Evolutionary conservation across 2,329 filamentous ascomycete genomes (phyloP), one percentile per base, ranked within the genome.

Genomic region (Alternaria burnsii): DNA sequence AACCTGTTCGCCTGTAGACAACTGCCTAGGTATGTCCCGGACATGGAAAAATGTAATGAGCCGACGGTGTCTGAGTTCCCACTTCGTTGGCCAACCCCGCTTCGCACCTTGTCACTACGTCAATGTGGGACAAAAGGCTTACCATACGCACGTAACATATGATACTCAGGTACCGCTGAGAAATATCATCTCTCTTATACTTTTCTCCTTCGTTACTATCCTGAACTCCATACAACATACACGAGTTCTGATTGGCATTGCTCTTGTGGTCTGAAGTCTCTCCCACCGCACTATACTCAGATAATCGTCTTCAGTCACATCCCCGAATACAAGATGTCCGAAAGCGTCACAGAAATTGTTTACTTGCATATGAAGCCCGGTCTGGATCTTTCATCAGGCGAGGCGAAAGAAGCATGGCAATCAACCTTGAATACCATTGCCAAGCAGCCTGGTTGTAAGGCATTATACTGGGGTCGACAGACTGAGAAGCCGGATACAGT

Each of bases 401-500:
- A 75, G n/a, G 65, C 70, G 10, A 71, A 75, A 32, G 53, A 58
- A 24, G 69, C 77, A 5, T 71, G 79, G 68, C 69, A 76, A 11
- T 67, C 72, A 11, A 69, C 71, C 8, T 65, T 80, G 12, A 63
- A 69, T 9, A 80, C 76, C 2, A 71, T 84, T 9, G 48, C 64
- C 14, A 58, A 66, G 20, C 76, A 80, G 24, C 61, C 74, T n/a
- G 82, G 83, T 10, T 73, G 70, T 57, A 73, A 74, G 47, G 55
- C 70, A 4, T 48, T 78, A 1, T 73, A 69, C 56, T 82, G 75
- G 66, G 82, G 82, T 30, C 65, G 52, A 1, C 66, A 75, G 63
- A 53, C 82, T 20, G 83, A 85, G 67, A 69, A 75, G 11, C 77
- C 77, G 20, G 68, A 76, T 5, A 60, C 70, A 3, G 58, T 79